These are phyloP conservation scores for Tillandsia fasciculata DNA, from an alignment of 176 grass and related monocot genomes.

Conservation along the genomic window DNA sequence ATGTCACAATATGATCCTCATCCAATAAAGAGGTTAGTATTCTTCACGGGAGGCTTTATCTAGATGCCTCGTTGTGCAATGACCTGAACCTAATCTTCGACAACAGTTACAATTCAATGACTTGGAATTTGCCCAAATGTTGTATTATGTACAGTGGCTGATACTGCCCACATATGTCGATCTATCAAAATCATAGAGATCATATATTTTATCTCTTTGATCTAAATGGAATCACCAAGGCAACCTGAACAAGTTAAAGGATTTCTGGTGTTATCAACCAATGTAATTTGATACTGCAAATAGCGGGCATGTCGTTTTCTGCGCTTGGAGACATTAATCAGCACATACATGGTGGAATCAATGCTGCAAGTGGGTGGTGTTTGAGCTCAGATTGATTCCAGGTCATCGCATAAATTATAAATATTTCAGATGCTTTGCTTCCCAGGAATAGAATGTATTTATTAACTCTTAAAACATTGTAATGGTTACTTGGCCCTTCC, in stretches of 20 bases:
- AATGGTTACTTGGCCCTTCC: background rate
- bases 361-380: constrained; percentile 2
- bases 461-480: background rate
- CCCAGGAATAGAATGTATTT: background rate
- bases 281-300: background rate
- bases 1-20: background rate
- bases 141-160: too few species aligned
- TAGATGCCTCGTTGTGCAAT: too few species aligned
- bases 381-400: background rate
- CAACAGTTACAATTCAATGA: too few species aligned
- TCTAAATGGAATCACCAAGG: background rate
- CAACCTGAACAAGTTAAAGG: background rate
- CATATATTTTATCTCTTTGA: too few species aligned
- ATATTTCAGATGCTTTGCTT: background rate
- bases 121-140: too few species aligned
- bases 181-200: too few species aligned
- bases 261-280: background rate
- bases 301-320: background rate
- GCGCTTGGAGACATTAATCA: background rate
- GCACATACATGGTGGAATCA: constrained; percentile 5
- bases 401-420: background rate
- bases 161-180: too few species aligned
- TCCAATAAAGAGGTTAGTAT: too few species aligned
- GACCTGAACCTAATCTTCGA: too few species aligned
- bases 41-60: too few species aligned